A percentile compares a stretch with the other conserved stretches of the same genome.
phyloP scores from a whole-genome alignment of 768 basidiomycete genomes.

The Mycena olivaceomarginata region DNA sequence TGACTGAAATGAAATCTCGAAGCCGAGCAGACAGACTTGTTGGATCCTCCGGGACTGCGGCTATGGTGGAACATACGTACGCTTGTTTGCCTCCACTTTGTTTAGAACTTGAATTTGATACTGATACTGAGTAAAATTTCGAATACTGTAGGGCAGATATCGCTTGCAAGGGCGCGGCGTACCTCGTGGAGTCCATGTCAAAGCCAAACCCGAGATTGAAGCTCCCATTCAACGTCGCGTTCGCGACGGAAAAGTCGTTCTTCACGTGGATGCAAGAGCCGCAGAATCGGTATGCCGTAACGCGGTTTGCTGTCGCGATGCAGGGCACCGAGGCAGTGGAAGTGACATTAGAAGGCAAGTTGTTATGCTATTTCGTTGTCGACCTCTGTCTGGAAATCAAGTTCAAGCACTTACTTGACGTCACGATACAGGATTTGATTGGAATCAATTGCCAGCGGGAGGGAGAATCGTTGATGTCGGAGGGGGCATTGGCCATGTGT shows the following conservation, averaged over 20 bases:
- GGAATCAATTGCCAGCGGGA: slow-evolving; percentile 35
- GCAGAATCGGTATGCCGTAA: not conserved
- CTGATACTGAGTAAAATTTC: not conserved
- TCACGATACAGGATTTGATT: slow-evolving; percentile 42
- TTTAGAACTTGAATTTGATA: not conserved
- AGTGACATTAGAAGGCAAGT: slow-evolving; percentile 25
- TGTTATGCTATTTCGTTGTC: not conserved
- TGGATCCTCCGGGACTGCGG: slow-evolving; percentile 38
- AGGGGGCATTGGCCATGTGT: slow-evolving; percentile 44
- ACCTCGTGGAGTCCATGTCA: slow-evolving; percentile 2
- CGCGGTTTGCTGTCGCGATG: slow-evolving; percentile 30
- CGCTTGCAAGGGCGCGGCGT: slow-evolving; percentile 24
- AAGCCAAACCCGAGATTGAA: not conserved
- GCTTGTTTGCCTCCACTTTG: not conserved
- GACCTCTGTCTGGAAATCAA: not conserved
- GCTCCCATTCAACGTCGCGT: slow-evolving; percentile 9
- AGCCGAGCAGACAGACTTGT: slow-evolving; percentile 29
- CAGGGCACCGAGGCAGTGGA: slow-evolving; percentile 35
- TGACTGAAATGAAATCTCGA: not conserved
- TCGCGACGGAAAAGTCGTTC: not conserved
- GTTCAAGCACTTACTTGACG: not conserved
- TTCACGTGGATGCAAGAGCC: slow-evolving; percentile 19
- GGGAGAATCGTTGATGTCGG: slow-evolving; percentile 46
- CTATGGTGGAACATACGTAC: slow-evolving; percentile 42
- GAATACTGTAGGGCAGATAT: slow-evolving; percentile 41